Percentiles rank a stretch among this genome's conserved stretches.
Evolutionary conservation across 306 rosid genomes (phyloP).

Genomic region (Styphnolobium japonicum): DNA sequence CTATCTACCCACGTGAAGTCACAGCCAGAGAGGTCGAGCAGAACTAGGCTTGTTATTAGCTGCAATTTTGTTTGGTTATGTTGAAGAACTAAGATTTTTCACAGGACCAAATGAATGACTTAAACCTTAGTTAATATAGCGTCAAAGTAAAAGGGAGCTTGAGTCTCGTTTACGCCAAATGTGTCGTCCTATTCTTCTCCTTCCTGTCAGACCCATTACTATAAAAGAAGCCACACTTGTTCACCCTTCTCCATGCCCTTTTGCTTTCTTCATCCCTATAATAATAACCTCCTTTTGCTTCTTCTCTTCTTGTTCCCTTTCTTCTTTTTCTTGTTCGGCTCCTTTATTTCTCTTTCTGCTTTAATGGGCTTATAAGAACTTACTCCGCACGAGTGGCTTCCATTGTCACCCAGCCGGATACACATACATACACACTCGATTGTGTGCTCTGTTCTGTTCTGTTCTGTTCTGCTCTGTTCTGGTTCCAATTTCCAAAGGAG

Average conservation of each 20-base stretch:
- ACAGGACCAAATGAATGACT: neutral
- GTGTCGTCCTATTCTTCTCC: slow-evolving; percentile 55
- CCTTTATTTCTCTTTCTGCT: neutral
- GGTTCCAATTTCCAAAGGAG: too few relatives aligned
- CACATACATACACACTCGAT: neutral
- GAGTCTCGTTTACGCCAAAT: slow-evolving; percentile 91
- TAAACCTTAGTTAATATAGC: slow-evolving; percentile 23
- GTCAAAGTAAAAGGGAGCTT: slow-evolving; percentile 53
- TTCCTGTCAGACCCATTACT: slow-evolving; percentile 56
- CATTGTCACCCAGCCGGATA: neutral
- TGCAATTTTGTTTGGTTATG: neutral
- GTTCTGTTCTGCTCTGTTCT: too few relatives aligned
- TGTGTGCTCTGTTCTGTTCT: too few relatives aligned
- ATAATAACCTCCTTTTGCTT: slow-evolving; percentile 23
- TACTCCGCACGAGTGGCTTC: slow-evolving; percentile 23
- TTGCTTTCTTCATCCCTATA: slow-evolving; percentile 6
- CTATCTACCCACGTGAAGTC: neutral
- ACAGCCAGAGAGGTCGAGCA: neutral
- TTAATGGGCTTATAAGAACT: slow-evolving; percentile 2
- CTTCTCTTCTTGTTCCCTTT: neutral
- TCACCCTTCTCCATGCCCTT: slow-evolving; percentile 9
- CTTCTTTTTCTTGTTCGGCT: neutral
- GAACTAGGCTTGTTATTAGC: neutral
- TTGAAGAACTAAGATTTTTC: neutral
- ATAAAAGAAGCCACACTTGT: slow-evolving; percentile 74